Evolutionary conservation across 345 rosid genomes (phyloP), one percentile per base, ranked within the genome.

Genomic region (Populus tremula): DNA sequence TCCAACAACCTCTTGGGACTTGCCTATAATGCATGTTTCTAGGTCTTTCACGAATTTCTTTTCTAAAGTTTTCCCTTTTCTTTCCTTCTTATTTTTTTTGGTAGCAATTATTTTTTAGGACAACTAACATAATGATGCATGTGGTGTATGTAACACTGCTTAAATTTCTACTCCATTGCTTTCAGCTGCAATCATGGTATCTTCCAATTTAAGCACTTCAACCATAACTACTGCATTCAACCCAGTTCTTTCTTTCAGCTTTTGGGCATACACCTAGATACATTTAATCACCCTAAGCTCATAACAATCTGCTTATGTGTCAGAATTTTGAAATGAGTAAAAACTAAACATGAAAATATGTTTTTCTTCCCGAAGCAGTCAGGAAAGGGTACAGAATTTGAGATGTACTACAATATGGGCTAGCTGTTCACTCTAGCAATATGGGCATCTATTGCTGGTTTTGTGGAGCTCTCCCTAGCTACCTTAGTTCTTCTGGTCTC

Each of bases 201-300:
- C 82, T 76, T 72, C 74, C 27, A 38, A 33, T 45, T 31, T 69
- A 78, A 69, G 78, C 63, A 31, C n/a, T 53, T 63, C 25, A 67
- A 71, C 63, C 17, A 76, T 71, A 0, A 78, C 67, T 72, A 23
- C 35, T 54, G 69, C 63, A 61, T 50, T 27, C 18, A 35, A 21
- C 10, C 69, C 76, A 10, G 45, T 41, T 56, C 13, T 11, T 67
- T 25, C 8, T 29, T 43, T 29, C 23, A 45, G 10, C 23, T 69
- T 50, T 13, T 36, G 67, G 67, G 31, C 38, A n/a, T 27, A 23
- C 8, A 76, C 67, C 20, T 20, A 63, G 61, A 67, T 8, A 71
- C 7, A 66, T 7, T 2, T 69, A 14, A 39, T 54, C 53, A 17
- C 33, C 53, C 53, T 25, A 53, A 25, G 21, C 14, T n/a, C 27